phyloP scores from a whole-genome alignment of 2,329 filamentous ascomycete genomes.

The Nothophaeocryptopus gaeumannii region DNA sequence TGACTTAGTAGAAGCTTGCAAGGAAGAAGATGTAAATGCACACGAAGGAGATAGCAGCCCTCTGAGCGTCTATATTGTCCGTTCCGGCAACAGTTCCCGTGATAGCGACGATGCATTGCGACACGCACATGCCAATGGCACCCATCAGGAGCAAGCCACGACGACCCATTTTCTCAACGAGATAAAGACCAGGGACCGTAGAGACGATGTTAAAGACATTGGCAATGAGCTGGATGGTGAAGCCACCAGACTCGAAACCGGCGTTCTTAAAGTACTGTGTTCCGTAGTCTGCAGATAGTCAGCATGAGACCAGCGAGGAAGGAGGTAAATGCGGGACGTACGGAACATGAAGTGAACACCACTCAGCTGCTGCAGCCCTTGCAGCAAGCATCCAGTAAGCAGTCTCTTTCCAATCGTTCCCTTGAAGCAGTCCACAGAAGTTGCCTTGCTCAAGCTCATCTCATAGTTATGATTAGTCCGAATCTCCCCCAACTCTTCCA shows the following conservation, averaged over 20 bases:
- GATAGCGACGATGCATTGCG: constrained; percentile 50
- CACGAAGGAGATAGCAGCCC: constrained; percentile 24
- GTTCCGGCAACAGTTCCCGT: constrained; percentile 37
- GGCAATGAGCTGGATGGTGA: constrained; percentile 22
- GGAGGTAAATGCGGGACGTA: not conserved
- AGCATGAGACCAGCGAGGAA: not conserved
- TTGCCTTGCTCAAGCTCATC: constrained; percentile 57
- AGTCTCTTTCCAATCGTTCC: constrained; percentile 64
- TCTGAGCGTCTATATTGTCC: constrained; percentile 21
- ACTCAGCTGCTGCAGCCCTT: constrained; percentile 76
- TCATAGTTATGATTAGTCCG: constrained; percentile 87
- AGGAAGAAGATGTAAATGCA: constrained; percentile 26
- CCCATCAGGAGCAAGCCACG: constrained; percentile 70
- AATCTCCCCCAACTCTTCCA: constrained; percentile 74
- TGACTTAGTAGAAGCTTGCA: too few species aligned
- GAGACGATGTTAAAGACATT: constrained; percentile 71
- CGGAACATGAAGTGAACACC: constrained; percentile 36
- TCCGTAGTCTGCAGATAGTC: constrained; percentile 49
- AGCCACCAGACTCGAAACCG: constrained; percentile 21
- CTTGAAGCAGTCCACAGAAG: constrained; percentile 64
- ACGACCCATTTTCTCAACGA: constrained; percentile 69
- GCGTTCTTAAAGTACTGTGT: constrained; percentile 63
- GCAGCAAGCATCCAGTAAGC: constrained; percentile 68
- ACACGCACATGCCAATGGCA: constrained; percentile 66
- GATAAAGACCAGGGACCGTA: constrained; percentile 61